Evolutionary conservation across 179 eudicot genomes (phyloP), one percentile per base, ranked within the genome.

Genomic region (Actinidia chinensis): DNA sequence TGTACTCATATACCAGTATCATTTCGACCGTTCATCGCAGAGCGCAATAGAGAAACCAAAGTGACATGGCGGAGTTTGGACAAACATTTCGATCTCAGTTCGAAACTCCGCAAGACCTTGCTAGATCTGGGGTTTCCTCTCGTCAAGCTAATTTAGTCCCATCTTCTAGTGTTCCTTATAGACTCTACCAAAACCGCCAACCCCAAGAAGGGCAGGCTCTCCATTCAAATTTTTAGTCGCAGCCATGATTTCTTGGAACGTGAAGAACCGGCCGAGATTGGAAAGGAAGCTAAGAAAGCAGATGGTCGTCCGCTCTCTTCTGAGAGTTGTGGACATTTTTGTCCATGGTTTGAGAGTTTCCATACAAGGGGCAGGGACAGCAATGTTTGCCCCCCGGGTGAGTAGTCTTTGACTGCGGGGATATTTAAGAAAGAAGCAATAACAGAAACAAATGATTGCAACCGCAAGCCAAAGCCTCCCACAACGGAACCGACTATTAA

Each of bases 11-110:
- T 0, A 94, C 97, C 73, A 94, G 83, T 52, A 94, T 89, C 98
- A 94, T 94, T 83, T 94, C 98, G 96, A 92, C 68, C 97, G 85
- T 75, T 94, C 97, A 60, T 94, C 98, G 74, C 97, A 94, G 59
- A 91, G 91, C 61, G 97, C 97, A 76, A 94, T 94, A 92, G 93
- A 43, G 97, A 94, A 40, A 94, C 97, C 25, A 94, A n/a, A 91
- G 75, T 94, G 97, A 36, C 97, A 76, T 94, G 98, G 36, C 97
- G 89, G 64, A 92, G 95, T 87, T 92, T 94, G 61, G 98, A 94
- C 36, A 94, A n/a, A 74, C 95, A 94, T 92, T 81, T 92, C 95
- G 51, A 92, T 94, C 80, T 92, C 98, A 6, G 96, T 94, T 76
- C 93, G 79, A 60, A 94, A 94, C 77, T 94, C 97, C 22, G 98